These are phyloP conservation scores for Didymella segeticola DNA, from an alignment of 2,329 filamentous ascomycete species.

Conservation along the genomic window DNA sequence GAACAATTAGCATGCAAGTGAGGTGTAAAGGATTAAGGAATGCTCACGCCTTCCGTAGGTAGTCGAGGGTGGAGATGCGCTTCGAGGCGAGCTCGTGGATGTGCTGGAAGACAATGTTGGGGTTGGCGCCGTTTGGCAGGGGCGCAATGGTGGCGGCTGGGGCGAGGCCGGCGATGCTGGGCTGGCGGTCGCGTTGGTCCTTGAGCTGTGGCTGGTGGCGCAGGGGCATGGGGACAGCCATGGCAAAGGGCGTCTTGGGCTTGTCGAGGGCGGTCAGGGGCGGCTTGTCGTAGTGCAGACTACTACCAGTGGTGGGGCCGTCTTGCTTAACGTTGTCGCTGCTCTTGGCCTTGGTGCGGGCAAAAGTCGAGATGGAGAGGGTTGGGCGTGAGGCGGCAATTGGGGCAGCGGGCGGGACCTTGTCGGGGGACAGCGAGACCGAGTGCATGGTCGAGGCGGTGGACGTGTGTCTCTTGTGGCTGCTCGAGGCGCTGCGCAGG, in stretches of 20 bases:
- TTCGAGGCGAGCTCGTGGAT: constrained; percentile 89
- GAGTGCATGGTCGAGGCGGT: constrained; percentile 37
- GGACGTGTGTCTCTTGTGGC: constrained; percentile 43
- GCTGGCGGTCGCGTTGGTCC: constrained; percentile 31
- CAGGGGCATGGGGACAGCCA: constrained; percentile 36
- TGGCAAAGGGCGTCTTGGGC: constrained; percentile 44
- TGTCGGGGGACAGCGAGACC: constrained; percentile 46
- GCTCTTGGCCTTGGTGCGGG: constrained; percentile 46
- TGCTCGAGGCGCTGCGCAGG: constrained; percentile 48
- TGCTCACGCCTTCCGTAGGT: constrained; percentile 85
- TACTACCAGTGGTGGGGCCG: no score
- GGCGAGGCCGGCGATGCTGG: constrained; percentile 32
- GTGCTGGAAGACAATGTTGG: constrained; percentile 65
- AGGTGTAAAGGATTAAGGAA: neutral
- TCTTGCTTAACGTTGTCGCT: constrained; percentile 41
- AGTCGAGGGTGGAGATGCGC: constrained; percentile 91
- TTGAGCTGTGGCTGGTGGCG: constrained; percentile 38
- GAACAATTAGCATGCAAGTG: constrained; percentile 20
- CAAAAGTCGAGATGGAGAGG: constrained; percentile 49
- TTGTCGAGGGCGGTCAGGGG: constrained; percentile 44
- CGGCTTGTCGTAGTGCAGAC: constrained; percentile 36
- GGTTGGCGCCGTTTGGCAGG: constrained; percentile 52
- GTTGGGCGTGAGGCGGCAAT: constrained; percentile 37
- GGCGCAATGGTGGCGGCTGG: constrained; percentile 38
- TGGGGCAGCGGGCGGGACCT: constrained; percentile 30